Conservation (phyloP, 169 alveolate species). For the Babesia caballi region DNA sequence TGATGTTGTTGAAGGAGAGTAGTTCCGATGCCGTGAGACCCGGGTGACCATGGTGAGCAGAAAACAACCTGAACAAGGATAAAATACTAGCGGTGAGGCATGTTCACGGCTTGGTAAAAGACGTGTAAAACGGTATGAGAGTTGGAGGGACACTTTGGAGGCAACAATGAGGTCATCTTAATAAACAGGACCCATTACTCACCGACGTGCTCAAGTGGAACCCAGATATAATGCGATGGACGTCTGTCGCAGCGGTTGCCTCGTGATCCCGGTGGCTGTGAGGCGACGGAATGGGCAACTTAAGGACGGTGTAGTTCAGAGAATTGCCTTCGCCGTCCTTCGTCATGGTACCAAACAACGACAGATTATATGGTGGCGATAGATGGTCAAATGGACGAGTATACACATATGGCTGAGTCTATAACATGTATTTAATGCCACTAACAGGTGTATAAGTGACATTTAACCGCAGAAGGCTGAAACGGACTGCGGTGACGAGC, state of each 20-base stretch:
- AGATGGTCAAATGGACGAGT: no score
- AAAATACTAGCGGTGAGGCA: no score
- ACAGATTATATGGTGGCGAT: no score
- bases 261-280: not conserved
- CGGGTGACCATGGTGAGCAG: not conserved
- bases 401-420: no score
- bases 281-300: not conserved
- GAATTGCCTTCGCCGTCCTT: not conserved
- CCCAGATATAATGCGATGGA: not conserved
- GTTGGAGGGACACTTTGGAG: no score
- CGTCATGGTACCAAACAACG: not conserved
- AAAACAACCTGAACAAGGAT: not conserved
- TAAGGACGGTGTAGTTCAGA: not conserved
- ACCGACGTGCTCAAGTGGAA: conserved; percentile 10
- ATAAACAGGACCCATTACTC: not conserved
- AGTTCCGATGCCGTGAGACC: not conserved
- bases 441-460: no score
- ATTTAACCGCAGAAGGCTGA: no score
- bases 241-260: not conserved
- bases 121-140: no score
- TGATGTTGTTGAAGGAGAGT: not conserved
- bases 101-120: no score
- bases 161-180: no score
- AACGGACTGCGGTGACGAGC: no score
- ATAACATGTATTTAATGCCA: no score